Evolutionary conservation across 805 yeast species (phyloP).

Genomic region (Saccharomycopsis sp.): DNA sequence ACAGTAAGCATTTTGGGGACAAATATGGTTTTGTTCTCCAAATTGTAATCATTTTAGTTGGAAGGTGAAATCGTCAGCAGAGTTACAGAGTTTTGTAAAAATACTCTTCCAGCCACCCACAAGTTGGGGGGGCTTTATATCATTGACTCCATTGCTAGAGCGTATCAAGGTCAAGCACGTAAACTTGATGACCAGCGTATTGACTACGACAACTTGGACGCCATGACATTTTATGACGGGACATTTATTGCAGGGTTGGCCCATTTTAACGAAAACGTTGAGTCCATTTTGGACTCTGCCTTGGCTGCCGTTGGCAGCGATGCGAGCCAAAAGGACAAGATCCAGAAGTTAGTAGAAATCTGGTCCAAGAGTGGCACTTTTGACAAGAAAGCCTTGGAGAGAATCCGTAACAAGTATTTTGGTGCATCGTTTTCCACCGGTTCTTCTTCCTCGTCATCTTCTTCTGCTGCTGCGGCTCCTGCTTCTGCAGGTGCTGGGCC

Average conservation of each 20-base stretch:
- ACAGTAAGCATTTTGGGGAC: too few relatives aligned
- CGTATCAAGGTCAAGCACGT: slow-evolving; percentile 66
- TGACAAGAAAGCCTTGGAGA: slow-evolving; percentile 42
- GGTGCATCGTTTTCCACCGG: too few relatives aligned
- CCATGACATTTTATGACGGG: slow-evolving; percentile 10
- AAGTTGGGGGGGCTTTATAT: slow-evolving; percentile 88
- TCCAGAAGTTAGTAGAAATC: slow-evolving; percentile 77
- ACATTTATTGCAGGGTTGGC: slow-evolving; percentile 13
- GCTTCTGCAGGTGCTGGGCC: too few relatives aligned
- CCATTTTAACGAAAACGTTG: slow-evolving; percentile 9
- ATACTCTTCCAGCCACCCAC: slow-evolving; percentile 59
- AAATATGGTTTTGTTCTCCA: too few relatives aligned
- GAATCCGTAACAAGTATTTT: slow-evolving; percentile 52
- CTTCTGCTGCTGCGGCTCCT: too few relatives aligned
- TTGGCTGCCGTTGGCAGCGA: slow-evolving; percentile 20
- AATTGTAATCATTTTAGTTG: slow-evolving; percentile 28
- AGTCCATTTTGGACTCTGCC: slow-evolving; percentile 4
- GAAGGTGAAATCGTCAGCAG: slow-evolving; percentile 50
- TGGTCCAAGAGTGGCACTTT: slow-evolving; percentile 88
- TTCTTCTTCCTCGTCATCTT: too few relatives aligned
- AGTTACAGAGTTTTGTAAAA: slow-evolving; percentile 58
- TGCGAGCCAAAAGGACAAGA: slow-evolving; percentile 58
- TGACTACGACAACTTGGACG: slow-evolving; percentile 10
- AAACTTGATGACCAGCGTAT: slow-evolving; percentile 39
- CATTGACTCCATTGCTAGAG: slow-evolving; percentile 86